Base-by-base conservation (phyloP, 2,329 filamentous ascomycete species). In the Peltaster fructicola region DNA sequence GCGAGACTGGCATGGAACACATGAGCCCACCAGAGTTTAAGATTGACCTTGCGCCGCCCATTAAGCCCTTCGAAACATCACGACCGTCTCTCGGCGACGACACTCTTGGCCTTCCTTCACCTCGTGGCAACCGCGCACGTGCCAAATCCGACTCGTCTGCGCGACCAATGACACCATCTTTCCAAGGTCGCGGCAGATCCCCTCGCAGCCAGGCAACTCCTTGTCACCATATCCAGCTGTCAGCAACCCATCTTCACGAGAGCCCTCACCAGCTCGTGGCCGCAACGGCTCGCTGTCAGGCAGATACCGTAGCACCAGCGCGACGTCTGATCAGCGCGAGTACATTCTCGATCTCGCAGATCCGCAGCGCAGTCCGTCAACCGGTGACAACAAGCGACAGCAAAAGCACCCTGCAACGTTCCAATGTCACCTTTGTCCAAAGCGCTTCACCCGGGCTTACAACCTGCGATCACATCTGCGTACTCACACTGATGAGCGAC, bases 401-500 rank as follows among this genome's bases (percentile, higher is more conserved):
- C 88, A 98, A 50, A 98, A 98, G 46, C 88, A 98, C 40, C 88
- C 88, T 0, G 88, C 88, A 5, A 98, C 84, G 0, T 98, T 95
- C 54, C 84, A 95, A 46, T 98, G 88, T 50, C 78, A 57, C 7
- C 59, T 95, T 6, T 98, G 88, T 41, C 84, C 88, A 0, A 98
- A 98, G 52, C 72, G 81, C 9, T 98, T 98, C 46, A 98, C 88
- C 0, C 69, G 88, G 29, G 88, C 88, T 1, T 98, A 98, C 55
- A 98, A 98, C 44, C 57, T 98, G 27, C 78, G 88, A 8, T 95
- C 85, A 20, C 88, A 98, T 55, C 54, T 95, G 31, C 77, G 88
- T 22, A 98, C 88, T 0, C 88, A 98, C 47, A 98, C 88, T 8
- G 88, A 98, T 43, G 88, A 98, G 57, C 69, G 88, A 23, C 88